Conservation (phyloP, 495 filamentous ascomycete species). For the Saxispiralis lemnorum region DNA sequence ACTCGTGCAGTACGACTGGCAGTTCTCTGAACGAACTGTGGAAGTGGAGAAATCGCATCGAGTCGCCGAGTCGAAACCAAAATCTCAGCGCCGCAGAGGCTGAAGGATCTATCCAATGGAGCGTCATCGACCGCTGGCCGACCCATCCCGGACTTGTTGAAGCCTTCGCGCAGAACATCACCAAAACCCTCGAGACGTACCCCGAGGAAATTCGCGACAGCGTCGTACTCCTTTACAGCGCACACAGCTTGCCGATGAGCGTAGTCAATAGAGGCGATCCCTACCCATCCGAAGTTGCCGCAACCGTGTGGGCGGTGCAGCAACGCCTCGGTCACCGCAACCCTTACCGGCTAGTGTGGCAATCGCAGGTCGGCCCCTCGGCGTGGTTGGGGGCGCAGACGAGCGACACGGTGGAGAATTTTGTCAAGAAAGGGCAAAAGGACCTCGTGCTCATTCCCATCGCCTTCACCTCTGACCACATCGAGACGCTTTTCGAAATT, state of each 20-base stretch:
- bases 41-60: slow-evolving; percentile 82
- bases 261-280: slow-evolving; percentile 93
- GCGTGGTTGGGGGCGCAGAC: slow-evolving; percentile 96
- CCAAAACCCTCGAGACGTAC: slow-evolving; percentile 64
- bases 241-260: slow-evolving; percentile 89
- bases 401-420: slow-evolving; percentile 65
- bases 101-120: slow-evolving; percentile 71
- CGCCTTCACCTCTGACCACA: slow-evolving; percentile 95
- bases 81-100: slow-evolving; percentile 25
- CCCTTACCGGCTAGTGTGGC: slow-evolving; percentile 88
- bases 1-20: slow-evolving; percentile 95
- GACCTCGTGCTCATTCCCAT: slow-evolving; percentile 88
- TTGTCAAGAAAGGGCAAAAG: slow-evolving; percentile 77
- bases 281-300: slow-evolving; percentile 90
- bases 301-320: slow-evolving; percentile 96
- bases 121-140: slow-evolving; percentile 96
- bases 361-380: slow-evolving; percentile 89
- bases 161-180: slow-evolving; percentile 79
- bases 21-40: slow-evolving; percentile 92
- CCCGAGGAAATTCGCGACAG: slow-evolving; percentile 56
- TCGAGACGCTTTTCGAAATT: slow-evolving; percentile 91
- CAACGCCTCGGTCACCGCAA: slow-evolving; percentile 68
- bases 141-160: slow-evolving; percentile 76
- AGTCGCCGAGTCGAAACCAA: slow-evolving; percentile 29
- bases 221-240: slow-evolving; percentile 82